phyloP scores from a whole-genome alignment of 2,329 filamentous ascomycete genomes.

The Podosphaera fusca region DNA sequence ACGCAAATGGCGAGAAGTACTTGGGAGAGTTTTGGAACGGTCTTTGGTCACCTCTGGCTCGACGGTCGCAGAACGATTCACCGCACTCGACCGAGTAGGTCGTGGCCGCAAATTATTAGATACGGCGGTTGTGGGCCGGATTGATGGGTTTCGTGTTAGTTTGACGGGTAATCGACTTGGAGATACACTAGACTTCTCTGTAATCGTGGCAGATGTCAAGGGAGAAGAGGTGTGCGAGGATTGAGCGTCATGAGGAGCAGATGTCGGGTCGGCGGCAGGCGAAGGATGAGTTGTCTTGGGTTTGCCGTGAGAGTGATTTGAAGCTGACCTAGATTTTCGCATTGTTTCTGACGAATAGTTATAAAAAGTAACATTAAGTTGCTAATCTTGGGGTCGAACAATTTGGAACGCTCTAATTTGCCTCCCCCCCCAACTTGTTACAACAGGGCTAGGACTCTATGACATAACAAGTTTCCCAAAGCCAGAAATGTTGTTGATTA shows the following conservation, averaged over 20 bases:
- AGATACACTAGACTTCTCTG: constrained; percentile 8
- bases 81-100: constrained; percentile 6
- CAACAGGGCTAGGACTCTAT: too few species aligned
- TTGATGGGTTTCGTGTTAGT: constrained; percentile 9
- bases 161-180: constrained; percentile 16
- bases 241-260: background rate
- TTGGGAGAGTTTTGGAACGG: constrained; percentile 10
- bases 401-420: background rate
- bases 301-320: background rate
- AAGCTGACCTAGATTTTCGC: background rate
- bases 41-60: constrained; percentile 11
- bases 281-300: constrained; percentile 6
- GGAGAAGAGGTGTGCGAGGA: background rate
- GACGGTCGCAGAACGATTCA: constrained; percentile 4
- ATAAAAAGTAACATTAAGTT: background rate
- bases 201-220: background rate
- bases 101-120: constrained; percentile 10
- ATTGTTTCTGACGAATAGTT: background rate
- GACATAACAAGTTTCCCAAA: background rate
- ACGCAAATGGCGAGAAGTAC: constrained; percentile 11
- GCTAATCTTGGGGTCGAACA: background rate
- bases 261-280: background rate
- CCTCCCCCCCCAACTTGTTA: too few species aligned
- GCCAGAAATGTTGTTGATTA: background rate
- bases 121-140: constrained; percentile 9